These are phyloP conservation scores for Suillus luteus DNA, from an alignment of 768 basidiomycete genomes.

Conservation along the genomic window DNA sequence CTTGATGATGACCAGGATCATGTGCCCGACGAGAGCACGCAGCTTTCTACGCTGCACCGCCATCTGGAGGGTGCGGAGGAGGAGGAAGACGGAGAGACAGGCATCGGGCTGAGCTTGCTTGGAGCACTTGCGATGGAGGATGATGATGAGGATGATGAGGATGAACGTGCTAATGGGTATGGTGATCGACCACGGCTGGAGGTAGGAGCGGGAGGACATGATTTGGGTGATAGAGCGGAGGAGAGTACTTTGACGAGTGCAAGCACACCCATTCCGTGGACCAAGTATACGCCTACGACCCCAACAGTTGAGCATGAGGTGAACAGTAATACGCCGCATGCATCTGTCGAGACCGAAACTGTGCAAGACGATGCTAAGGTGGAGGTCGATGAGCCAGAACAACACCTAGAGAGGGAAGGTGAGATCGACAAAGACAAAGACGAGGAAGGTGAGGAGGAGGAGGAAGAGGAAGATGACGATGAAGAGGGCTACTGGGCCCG, in stretches of 20 bases:
- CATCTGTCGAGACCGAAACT: background rate
- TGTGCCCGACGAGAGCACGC: constrained; percentile 24
- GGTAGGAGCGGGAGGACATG: constrained; percentile 3
- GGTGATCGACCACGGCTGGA: background rate
- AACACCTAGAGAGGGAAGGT: constrained; percentile 3
- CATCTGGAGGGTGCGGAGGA: constrained; percentile 24
- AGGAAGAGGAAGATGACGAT: constrained; percentile 26
- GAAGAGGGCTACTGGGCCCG: constrained; percentile 61
- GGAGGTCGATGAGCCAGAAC: background rate
- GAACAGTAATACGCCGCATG: background rate
- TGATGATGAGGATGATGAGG: constrained; percentile 27
- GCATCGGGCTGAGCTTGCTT: constrained; percentile 70
- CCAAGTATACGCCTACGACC: constrained; percentile 29
- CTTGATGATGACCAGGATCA: constrained; percentile 6
- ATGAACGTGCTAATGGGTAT: constrained; percentile 22
- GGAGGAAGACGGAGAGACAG: constrained; percentile 60
- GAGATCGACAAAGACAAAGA: constrained; percentile 18
- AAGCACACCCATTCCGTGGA: constrained; percentile 29
- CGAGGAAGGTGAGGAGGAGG: constrained; percentile 27
- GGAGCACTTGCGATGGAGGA: constrained; percentile 46
- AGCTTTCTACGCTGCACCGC: constrained; percentile 26
- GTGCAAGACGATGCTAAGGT: background rate
- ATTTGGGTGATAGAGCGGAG: constrained; percentile 13
- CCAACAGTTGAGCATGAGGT: constrained; percentile 1
- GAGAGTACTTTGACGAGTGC: constrained; percentile 6